A percentile compares a stretch with the other conserved stretches of the same genome.
phyloP scores from a whole-genome alignment of 805 yeast species.

The Helenozyma rhizophorensis region DNA sequence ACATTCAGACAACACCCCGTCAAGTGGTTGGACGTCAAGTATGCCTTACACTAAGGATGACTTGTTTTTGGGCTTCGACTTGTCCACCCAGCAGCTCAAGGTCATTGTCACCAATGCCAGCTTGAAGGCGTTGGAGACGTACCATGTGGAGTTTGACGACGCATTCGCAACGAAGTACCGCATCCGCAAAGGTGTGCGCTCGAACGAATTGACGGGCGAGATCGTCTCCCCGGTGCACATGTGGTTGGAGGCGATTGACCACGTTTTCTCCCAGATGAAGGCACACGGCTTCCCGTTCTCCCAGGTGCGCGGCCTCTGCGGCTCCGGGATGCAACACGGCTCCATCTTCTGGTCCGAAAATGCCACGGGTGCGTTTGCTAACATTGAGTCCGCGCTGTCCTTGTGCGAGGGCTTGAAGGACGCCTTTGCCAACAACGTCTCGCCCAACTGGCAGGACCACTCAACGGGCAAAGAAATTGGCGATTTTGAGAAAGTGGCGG shows the following conservation, averaged over 20 bases:
- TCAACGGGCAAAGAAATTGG: slow-evolving; percentile 69
- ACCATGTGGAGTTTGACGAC: slow-evolving; percentile 66
- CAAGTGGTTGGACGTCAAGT: slow-evolving; percentile 41
- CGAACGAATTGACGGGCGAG: slow-evolving; percentile 50
- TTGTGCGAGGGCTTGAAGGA: slow-evolving; percentile 44
- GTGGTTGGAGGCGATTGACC: slow-evolving; percentile 85
- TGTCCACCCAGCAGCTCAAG: slow-evolving; percentile 87
- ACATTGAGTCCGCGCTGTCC: slow-evolving; percentile 26
- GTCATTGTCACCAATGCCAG: slow-evolving; percentile 57
- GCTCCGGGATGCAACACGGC: slow-evolving; percentile 93
- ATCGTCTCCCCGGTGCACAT: slow-evolving; percentile 78
- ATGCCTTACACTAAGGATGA: slow-evolving; percentile 14
- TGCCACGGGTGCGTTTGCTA: slow-evolving; percentile 39
- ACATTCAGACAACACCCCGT: slow-evolving; percentile 46
- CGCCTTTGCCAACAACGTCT: slow-evolving; percentile 58
- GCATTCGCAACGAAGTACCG: slow-evolving; percentile 55
- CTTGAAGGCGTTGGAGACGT: slow-evolving; percentile 52
- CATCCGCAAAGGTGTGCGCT: slow-evolving; percentile 69
- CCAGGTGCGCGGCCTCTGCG: slow-evolving; percentile 63
- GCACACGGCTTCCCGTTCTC: slow-evolving; percentile 51
- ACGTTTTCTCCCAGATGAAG: slow-evolving; percentile 50
- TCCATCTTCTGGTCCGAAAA: slow-evolving; percentile 71
- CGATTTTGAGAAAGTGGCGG: slow-evolving; percentile 55
- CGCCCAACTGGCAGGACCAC: slow-evolving; percentile 96
- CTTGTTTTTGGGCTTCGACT: slow-evolving; percentile 67